phyloP scores from a whole-genome alignment of 2,329 filamentous ascomycete species.

The Neonectria coccinea region DNA sequence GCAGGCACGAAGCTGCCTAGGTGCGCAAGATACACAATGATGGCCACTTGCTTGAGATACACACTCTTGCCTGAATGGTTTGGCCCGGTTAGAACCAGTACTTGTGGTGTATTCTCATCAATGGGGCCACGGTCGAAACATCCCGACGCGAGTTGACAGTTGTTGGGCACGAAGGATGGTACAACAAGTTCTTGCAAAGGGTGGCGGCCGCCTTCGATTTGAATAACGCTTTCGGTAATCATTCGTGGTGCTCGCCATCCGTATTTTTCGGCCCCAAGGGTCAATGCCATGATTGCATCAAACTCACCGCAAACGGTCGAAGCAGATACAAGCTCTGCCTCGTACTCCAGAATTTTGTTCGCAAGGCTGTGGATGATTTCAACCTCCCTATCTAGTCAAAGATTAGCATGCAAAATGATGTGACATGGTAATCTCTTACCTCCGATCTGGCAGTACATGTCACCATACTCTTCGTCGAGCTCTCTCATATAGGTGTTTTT shows the following conservation, averaged over 20 bases:
- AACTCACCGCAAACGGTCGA: slow-evolving; percentile 88
- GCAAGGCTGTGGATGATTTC: slow-evolving; percentile 86
- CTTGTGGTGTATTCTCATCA: slow-evolving; percentile 57
- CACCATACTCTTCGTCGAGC: slow-evolving; percentile 84
- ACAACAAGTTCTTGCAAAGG: slow-evolving; percentile 88
- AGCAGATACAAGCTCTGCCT: slow-evolving; percentile 72
- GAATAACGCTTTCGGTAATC: slow-evolving; percentile 75
- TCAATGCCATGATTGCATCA: slow-evolving; percentile 85
- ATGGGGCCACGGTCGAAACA: slow-evolving; percentile 40
- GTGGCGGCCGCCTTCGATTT: slow-evolving; percentile 84
- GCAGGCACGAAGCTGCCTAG: slow-evolving; percentile 94
- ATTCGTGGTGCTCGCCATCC: slow-evolving; percentile 77
- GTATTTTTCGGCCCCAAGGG: slow-evolving; percentile 80
- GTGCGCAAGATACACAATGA: slow-evolving; percentile 93
- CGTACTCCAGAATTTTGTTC: slow-evolving; percentile 75
- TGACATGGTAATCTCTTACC: slow-evolving; percentile 60
- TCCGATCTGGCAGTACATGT: slow-evolving; percentile 86
- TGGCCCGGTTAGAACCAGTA: slow-evolving; percentile 87
- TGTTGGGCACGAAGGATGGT: slow-evolving; percentile 84
- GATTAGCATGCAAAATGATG: slow-evolving; percentile 35
- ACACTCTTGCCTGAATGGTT: slow-evolving; percentile 98
- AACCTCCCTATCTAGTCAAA: slow-evolving; percentile 79
- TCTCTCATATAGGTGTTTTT: slow-evolving; percentile 86
- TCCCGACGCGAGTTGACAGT: slow-evolving; percentile 77
- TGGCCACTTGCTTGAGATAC: slow-evolving; percentile 91